Conservation (phyloP, 202 grass and related monocot genomes). For the Setaria italica region DNA sequence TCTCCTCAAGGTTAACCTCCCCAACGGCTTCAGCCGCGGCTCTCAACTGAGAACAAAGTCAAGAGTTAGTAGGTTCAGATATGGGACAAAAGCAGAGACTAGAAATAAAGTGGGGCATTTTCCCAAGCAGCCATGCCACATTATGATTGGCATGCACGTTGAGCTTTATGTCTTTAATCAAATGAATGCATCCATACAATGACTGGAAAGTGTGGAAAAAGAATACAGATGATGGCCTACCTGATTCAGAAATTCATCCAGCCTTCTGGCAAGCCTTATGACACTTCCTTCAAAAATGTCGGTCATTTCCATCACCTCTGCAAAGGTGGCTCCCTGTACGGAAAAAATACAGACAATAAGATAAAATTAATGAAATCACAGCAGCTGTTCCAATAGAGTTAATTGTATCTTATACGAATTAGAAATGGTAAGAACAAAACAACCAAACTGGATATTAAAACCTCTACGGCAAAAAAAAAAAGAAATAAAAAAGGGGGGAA, state of each 20-base stretch:
- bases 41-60: slow-evolving; percentile 67
- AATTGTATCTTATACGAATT: slow-evolving; percentile 29
- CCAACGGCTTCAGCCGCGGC: slow-evolving; percentile 82
- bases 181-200: slow-evolving; percentile 16
- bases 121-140: background rate
- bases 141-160: background rate
- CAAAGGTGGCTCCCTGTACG: slow-evolving; percentile 84
- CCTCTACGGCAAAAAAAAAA: background rate
- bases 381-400: background rate
- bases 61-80: slow-evolving; percentile 28
- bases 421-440: background rate
- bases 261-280: slow-evolving; percentile 87
- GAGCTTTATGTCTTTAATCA: background rate
- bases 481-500: background rate
- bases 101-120: background rate
- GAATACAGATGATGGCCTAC: slow-evolving; percentile 33
- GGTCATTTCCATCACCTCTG: slow-evolving; percentile 97
- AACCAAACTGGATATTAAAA: slow-evolving; percentile 19
- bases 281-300: slow-evolving; percentile 99
- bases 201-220: slow-evolving; percentile 2
- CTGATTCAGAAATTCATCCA: slow-evolving; percentile 99
- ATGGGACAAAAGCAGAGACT: background rate
- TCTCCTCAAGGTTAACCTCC: slow-evolving; percentile 68
- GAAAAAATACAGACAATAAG: slow-evolving; percentile 7
- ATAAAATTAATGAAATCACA: slow-evolving; percentile 32